Percentiles rank a stretch among this genome's conserved stretches.
Conservation (phyloP, 352 stramenopile genomes). For the Phytophthora colocasiae region DNA sequence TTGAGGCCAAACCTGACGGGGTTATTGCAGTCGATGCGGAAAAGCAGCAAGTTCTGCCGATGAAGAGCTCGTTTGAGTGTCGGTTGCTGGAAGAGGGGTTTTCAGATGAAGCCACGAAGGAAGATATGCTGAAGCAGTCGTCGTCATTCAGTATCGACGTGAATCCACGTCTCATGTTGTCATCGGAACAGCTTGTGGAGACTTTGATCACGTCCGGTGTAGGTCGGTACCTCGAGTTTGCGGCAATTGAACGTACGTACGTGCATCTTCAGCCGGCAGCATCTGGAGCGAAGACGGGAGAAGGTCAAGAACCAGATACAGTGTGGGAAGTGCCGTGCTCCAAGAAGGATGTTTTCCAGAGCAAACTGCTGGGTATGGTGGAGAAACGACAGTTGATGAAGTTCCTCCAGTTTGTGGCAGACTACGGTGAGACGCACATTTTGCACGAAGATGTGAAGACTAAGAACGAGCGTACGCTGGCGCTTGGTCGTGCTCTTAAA, state of each 20-base stretch:
- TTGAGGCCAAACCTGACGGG: background rate
- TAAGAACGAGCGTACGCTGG: constrained; percentile 87
- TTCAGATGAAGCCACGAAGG: constrained; percentile 40
- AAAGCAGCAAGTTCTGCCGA: constrained; percentile 37
- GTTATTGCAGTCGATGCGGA: constrained; percentile 3
- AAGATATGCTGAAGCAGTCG: constrained; percentile 54
- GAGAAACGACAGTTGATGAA: constrained; percentile 93
- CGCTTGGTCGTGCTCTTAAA: constrained; percentile 79
- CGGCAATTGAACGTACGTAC: constrained; percentile 84
- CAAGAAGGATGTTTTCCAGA: constrained; percentile 92
- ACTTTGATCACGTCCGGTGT: constrained; percentile 87
- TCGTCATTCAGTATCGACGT: constrained; percentile 78
- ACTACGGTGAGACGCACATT: constrained; percentile 83
- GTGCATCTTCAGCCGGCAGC: constrained; percentile 54
- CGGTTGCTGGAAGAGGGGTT: constrained; percentile 52
- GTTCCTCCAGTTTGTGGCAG: constrained; percentile 90
- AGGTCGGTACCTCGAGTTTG: constrained; percentile 90
- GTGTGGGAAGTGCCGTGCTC: constrained; percentile 89
- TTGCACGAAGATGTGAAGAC: constrained; percentile 75
- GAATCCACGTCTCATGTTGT: constrained; percentile 84
- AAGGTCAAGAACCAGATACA: constrained; percentile 32
- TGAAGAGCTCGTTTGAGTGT: constrained; percentile 61
- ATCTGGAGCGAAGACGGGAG: constrained; percentile 8
- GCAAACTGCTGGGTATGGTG: constrained; percentile 80
- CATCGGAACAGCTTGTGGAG: constrained; percentile 81